phyloP scores from a whole-genome alignment of 345 rosid species.

The Eucalyptus leucophloia region DNA sequence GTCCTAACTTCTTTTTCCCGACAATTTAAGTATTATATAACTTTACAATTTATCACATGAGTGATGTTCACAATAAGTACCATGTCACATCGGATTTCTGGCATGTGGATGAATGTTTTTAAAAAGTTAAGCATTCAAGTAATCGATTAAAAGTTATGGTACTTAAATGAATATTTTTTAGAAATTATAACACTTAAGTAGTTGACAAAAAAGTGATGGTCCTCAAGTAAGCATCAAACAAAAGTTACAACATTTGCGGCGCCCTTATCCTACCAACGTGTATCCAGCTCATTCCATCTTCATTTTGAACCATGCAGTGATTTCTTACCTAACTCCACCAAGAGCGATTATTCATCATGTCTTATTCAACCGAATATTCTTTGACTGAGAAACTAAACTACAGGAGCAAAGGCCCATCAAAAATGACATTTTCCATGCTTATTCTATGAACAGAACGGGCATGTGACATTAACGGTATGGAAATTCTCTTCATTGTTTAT shows the following conservation, averaged over 20 bases:
- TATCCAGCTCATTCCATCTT: not conserved
- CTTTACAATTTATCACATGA: too few relatives aligned
- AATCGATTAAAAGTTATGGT: fast-evolving
- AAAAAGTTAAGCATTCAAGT: fast-evolving
- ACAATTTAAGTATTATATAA: too few relatives aligned
- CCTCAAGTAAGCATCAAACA: too few relatives aligned
- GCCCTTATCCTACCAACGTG: not conserved
- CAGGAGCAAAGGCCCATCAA: not conserved
- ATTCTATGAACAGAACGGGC: not conserved
- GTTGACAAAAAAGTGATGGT: fast-evolving
- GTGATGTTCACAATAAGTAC: fast-evolving
- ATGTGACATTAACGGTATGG: not conserved
- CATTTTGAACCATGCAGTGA: fast-evolving
- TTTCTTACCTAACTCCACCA: not conserved
- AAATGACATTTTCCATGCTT: not conserved
- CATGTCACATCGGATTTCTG: not conserved
- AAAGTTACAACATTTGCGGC: fast-evolving
- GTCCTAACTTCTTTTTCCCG: fast-evolving
- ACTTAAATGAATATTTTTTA: not conserved
- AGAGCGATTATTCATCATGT: not conserved
- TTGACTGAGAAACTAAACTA: not conserved
- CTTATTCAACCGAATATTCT: not conserved
- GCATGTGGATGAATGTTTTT: fast-evolving
- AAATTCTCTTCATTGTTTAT: not conserved
- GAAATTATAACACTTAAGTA: too few relatives aligned